Base-by-base conservation (phyloP, 2,329 filamentous ascomycete genomes). In the Xylaria sp. region DNA sequence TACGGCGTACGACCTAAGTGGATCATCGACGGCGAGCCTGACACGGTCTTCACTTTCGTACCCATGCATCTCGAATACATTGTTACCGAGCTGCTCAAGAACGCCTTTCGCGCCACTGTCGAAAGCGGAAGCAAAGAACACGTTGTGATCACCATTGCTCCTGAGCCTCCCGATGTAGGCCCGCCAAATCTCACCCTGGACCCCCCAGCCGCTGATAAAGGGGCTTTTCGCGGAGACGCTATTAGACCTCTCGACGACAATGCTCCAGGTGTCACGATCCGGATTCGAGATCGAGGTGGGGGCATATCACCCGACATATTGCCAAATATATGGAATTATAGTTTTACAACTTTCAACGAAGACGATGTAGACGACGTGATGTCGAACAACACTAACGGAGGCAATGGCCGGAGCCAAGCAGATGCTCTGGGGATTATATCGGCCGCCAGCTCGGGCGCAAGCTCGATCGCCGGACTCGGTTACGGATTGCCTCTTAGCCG, bases 1-100 rank as follows among this genome's bases (percentile, higher is more conserved):
- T 99, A 99, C 78, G 96, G 96, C 61, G 90, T 97, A 1, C 89
- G 96, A 0, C 96, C 96, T 0, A 87, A 86, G 1, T 86, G 97
- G 76, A 83, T 91, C 56, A 91, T 99, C 75, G 92, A 94, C 73
- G 96, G 96, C 72, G 91, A 97, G 78, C 90, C 92, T 0, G 90
- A 92, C 61, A 94, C 94, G n/a, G 91, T 90, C 0, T 97, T 99
- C 78, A 94, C 95, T 23, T 96, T 97, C 77, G 91, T 99, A 9
- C 96, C 96, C 15, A 96, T 97, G 79, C 96, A 99, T 80, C 87
- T 99, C 28, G 95, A 98, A 81, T 99, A 99, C 80, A 98, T 99
- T 72, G 89, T 98, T 72, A 99, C 95, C 0, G 96, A 99, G 81
- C 86, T 99, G 1, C 87, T 99, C 67, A 99, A 99, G 81, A 99